Base-by-base conservation (phyloP, 495 filamentous ascomycete genomes). In the Neurospora intermedia region DNA sequence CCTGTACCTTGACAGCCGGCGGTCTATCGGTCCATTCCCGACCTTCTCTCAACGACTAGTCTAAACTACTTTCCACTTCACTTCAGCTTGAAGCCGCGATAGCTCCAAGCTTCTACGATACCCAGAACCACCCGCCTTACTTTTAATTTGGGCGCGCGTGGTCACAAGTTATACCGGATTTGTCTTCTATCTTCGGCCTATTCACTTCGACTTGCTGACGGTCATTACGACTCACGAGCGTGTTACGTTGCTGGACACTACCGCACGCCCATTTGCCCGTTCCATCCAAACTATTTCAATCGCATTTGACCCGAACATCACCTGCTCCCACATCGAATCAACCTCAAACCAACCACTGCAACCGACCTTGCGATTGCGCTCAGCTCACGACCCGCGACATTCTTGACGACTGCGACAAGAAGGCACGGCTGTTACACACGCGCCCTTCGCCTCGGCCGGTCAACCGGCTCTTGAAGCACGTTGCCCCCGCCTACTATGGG, bases 401-500 rank as follows among this genome's bases (percentile, higher is more conserved):
- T 5, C 38, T 3, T 9, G 20, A 43, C 5, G 23, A n/a, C 27
- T 48, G n/a, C 54, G 35, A 15, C 23, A 40, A 45, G 9, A 31
- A 43, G 11, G 11, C 35, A 2, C 42, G 15, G n/a, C 39, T 13
- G 41, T 20, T 71, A 43, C 69, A 70, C 20, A 41, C 27, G 23
- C 11, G 35, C 23, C 15, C 39, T 16, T 48, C 18, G n/a, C 16
- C 46, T 8, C 23, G 38, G 15, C 41, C 35, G 40, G 45, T 41
- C 39, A 38, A 48, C 35, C 69, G 42, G 72, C 69, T 71, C 40
- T 20, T 18, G 35, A 10, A 40, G 35, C 41, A 18, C 7, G 8
- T 10, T 48, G 70, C 62, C 70, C 54, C 54, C 6, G 54, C 23
- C 80, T 74, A 80, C 76, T 79, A 81, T 81, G 80, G 77, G 80